Percentiles rank a stretch among this genome's conserved stretches.
These are phyloP conservation scores for Naumovozyma castellii DNA, from an alignment of 805 yeast genomes.

Conservation along the genomic window DNA sequence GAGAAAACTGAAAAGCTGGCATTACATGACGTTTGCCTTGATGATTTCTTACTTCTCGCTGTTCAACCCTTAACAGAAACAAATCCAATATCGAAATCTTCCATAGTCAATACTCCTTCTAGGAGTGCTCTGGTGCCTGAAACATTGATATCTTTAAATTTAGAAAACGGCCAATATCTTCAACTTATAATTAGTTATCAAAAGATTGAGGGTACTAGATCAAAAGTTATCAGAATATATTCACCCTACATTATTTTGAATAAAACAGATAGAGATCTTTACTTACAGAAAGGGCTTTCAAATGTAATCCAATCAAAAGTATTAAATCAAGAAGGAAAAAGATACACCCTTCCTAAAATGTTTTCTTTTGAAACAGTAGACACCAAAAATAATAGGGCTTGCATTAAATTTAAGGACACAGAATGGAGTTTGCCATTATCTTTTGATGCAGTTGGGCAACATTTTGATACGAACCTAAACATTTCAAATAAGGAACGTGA, in stretches of 20 bases:
- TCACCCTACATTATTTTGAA: conserved; percentile 81
- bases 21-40: conserved; percentile 71
- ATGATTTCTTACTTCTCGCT: conserved; percentile 61
- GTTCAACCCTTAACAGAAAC: conserved; percentile 47
- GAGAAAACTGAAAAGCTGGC: conserved; percentile 58
- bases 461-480: conserved; percentile 46
- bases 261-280: conserved; percentile 60
- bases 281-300: conserved; percentile 44
- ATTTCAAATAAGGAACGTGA: conserved; percentile 46
- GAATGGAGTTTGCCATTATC: conserved; percentile 65
- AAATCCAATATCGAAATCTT: conserved; percentile 29
- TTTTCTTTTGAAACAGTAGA: conserved; percentile 66
- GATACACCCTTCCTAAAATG: conserved; percentile 52
- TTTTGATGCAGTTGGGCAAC: conserved; percentile 85
- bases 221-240: conserved; percentile 57
- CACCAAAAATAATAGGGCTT: conserved; percentile 57
- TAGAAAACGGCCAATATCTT: conserved; percentile 58
- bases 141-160: conserved; percentile 39
- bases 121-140: conserved; percentile 51
- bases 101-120: conserved; percentile 39
- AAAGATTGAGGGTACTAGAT: conserved; percentile 38
- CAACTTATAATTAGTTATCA: conserved; percentile 57
- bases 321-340: conserved; percentile 17
- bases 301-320: conserved; percentile 45
- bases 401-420: conserved; percentile 57